A percentile compares a stretch with the other conserved stretches of the same genome.
Conservation (phyloP, 2,329 filamentous ascomycete species). For the Alternaria brassicae region DNA sequence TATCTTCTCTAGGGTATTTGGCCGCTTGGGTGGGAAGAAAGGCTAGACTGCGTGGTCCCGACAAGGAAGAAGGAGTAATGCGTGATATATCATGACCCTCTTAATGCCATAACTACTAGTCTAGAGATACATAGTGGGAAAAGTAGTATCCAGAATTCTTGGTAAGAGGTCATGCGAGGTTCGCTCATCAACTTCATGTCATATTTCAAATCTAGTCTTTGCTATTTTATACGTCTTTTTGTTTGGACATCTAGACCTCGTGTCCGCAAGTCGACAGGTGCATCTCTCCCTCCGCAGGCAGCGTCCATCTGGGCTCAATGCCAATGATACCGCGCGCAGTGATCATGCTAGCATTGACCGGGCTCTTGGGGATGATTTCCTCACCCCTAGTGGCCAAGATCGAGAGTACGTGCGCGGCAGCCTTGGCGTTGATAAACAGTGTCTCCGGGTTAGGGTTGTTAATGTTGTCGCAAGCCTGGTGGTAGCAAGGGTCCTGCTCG, state of each 20-base stretch:
- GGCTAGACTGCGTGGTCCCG: not conserved
- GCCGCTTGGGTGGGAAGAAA: not conserved
- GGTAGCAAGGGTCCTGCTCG: conserved; percentile 51
- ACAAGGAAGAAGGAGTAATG: not conserved
- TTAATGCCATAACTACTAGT: not conserved
- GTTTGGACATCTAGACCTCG: conserved; percentile 27
- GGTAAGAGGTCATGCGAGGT: not conserved
- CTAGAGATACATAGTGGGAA: not conserved
- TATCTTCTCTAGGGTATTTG: not conserved
- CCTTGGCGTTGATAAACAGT: conserved; percentile 48
- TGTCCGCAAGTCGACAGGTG: conserved; percentile 43
- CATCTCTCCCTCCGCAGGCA: conserved; percentile 35
- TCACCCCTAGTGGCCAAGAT: conserved; percentile 42
- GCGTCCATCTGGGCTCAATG: conserved; percentile 41
- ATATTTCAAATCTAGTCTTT: not conserved
- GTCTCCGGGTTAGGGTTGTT: conserved; percentile 49
- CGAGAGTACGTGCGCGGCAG: conserved; percentile 47
- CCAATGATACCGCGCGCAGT: conserved; percentile 36
- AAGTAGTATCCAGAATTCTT: not conserved
- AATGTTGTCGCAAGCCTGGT: conserved; percentile 50
- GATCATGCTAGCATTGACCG: conserved; percentile 42
- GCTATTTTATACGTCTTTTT: not conserved
- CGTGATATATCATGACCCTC: not conserved
- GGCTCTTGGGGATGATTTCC: conserved; percentile 46
- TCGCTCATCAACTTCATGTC: not conserved